phyloP scores from a whole-genome alignment of 2,329 filamentous ascomycete genomes.

The Curvularia sp. region DNA sequence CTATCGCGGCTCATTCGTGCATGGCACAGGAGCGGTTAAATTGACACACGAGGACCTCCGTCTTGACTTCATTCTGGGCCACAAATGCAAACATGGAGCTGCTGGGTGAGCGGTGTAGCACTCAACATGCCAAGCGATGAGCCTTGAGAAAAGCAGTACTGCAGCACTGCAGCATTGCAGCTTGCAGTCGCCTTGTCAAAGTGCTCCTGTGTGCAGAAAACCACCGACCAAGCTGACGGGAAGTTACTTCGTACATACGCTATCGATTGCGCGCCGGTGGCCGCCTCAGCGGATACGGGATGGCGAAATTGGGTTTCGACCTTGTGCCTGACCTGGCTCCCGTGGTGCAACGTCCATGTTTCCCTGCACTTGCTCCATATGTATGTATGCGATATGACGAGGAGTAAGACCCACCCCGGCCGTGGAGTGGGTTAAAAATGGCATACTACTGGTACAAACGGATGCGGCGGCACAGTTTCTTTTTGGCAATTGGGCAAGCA shows the following conservation, averaged over 20 bases:
- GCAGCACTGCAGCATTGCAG: neutral
- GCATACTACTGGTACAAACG: conserved; percentile 9
- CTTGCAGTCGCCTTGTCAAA: conserved; percentile 4
- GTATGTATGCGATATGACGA: conserved; percentile 18
- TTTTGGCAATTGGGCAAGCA: conserved; percentile 8
- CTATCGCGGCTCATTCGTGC: conserved; percentile 10
- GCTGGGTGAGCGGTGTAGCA: neutral
- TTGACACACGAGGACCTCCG: conserved; percentile 5
- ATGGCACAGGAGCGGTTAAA: conserved; percentile 6
- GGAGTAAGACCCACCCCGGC: conserved; percentile 21
- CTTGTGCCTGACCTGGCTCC: conserved; percentile 9
- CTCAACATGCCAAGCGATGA: neutral
- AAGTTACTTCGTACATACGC: conserved; percentile 12
- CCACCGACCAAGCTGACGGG: conserved; percentile 11
- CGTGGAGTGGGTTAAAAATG: conserved; percentile 19
- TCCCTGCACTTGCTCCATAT: conserved; percentile 8
- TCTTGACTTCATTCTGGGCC: neutral
- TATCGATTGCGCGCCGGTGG: conserved; percentile 34
- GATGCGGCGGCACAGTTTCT: conserved; percentile 7
- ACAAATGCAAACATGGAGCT: neutral
- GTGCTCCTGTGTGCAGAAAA: conserved; percentile 10
- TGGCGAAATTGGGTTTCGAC: conserved; percentile 7
- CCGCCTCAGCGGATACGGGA: conserved; percentile 17
- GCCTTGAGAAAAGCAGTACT: conserved; percentile 1
- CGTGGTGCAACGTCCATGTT: conserved; percentile 15